Evolutionary conservation across 306 rosid species (phyloP).

Genomic region (Prunus mongolica): DNA sequence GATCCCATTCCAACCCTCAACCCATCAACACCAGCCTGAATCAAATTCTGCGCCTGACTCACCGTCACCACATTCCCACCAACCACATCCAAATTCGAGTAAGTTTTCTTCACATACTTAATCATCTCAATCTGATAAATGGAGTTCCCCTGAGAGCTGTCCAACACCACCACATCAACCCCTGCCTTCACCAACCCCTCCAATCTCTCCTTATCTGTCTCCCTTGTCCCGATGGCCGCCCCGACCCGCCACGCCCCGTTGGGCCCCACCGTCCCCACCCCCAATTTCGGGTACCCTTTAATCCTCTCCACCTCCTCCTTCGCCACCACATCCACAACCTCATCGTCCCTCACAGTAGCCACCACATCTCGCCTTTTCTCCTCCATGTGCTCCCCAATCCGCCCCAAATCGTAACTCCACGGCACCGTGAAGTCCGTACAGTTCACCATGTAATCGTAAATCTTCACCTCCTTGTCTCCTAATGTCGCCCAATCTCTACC

Average conservation of each 20-base stretch:
- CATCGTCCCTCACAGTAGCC: slow-evolving; percentile 41
- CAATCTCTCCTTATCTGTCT: slow-evolving; percentile 71
- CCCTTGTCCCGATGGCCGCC: slow-evolving; percentile 88
- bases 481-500: slow-evolving; percentile 37
- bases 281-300: slow-evolving; percentile 63
- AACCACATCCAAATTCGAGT: slow-evolving; percentile 71
- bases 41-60: slow-evolving; percentile 81
- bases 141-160: slow-evolving; percentile 95
- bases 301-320: slow-evolving; percentile 70
- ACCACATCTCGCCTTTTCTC: slow-evolving; percentile 36
- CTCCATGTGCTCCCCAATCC: slow-evolving; percentile 31
- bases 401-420: slow-evolving; percentile 45
- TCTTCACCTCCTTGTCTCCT: slow-evolving; percentile 34
- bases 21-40: slow-evolving; percentile 89
- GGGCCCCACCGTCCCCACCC: slow-evolving; percentile 52
- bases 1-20: slow-evolving; percentile 96
- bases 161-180: slow-evolving; percentile 72
- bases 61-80: slow-evolving; percentile 96
- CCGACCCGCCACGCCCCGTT: slow-evolving; percentile 81
- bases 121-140: slow-evolving; percentile 83
- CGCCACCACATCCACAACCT: slow-evolving; percentile 54
- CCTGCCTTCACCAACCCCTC: slow-evolving; percentile 77
- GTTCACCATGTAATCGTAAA: slow-evolving; percentile 46
- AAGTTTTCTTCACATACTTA: slow-evolving; percentile 55
- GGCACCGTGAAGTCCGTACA: slow-evolving; percentile 32